A percentile compares a stretch with the other conserved stretches of the same genome.
These are phyloP conservation scores for Hypomyces rosellus DNA, from an alignment of 2,329 filamentous ascomycete species.

Conservation along the genomic window DNA sequence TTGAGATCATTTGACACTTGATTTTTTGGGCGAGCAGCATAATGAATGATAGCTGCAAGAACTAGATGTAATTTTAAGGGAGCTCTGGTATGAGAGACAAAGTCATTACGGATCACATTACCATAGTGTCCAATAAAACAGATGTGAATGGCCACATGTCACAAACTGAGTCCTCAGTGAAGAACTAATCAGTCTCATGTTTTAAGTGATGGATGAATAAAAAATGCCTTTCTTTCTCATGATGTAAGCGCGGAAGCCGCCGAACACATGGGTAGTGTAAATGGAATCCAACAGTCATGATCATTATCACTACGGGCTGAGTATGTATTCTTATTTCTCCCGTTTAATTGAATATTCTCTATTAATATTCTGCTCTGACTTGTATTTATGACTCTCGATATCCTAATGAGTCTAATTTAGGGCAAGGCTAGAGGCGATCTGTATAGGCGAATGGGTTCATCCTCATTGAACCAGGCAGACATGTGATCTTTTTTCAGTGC, in stretches of 20 bases:
- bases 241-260: too few relatives aligned
- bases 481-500: background rate
- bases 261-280: too few relatives aligned
- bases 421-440: conserved; percentile 1
- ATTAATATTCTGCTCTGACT: too few relatives aligned
- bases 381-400: background rate
- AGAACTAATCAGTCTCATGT: background rate
- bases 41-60: conserved; percentile 23
- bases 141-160: background rate
- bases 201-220: too few relatives aligned
- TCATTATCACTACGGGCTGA: too few relatives aligned
- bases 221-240: too few relatives aligned
- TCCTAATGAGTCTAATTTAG: too few relatives aligned
- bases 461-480: conserved; percentile 5
- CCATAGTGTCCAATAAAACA: conserved; percentile 8
- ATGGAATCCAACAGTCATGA: too few relatives aligned
- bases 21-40: conserved; percentile 31
- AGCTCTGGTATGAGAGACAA: conserved; percentile 18
- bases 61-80: conserved; percentile 24
- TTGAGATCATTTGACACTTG: conserved; percentile 25
- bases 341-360: too few relatives aligned
- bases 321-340: too few relatives aligned
- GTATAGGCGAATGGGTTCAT: background rate
- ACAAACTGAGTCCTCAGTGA: background rate
- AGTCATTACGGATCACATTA: conserved; percentile 5